Conservation (phyloP, 1,139 yeast genomes). For the Geotrichum australiense region DNA sequence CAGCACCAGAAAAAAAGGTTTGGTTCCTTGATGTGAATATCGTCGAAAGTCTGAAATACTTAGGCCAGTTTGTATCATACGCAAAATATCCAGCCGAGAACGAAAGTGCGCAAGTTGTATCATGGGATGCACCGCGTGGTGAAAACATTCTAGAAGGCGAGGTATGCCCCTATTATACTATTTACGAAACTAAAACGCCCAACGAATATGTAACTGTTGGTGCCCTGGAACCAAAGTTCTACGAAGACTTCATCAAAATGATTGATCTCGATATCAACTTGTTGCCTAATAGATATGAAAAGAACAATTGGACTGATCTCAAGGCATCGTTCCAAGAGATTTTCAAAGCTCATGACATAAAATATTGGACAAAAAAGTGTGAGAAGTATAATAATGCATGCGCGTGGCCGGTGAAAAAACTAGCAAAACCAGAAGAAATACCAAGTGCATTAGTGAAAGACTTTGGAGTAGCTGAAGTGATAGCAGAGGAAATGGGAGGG, state of each 20-base stretch:
- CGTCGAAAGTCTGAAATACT: conserved; percentile 21
- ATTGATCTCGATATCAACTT: conserved; percentile 8
- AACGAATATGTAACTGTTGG: conserved; percentile 22
- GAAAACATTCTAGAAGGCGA: conserved; percentile 22
- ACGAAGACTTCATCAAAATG: conserved; percentile 17
- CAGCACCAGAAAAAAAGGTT: conserved; percentile 3
- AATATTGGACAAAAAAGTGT: conserved; percentile 17
- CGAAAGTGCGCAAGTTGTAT: not conserved
- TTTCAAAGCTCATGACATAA: conserved; percentile 14
- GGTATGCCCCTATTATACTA: conserved; percentile 21
- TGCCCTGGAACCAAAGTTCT: conserved; percentile 24
- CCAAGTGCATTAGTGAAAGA: conserved; percentile 15
- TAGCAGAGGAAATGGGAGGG: not conserved
- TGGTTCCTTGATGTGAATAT: conserved; percentile 22
- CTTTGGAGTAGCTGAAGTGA: not conserved
- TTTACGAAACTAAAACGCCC: conserved; percentile 20
- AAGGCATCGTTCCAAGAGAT: conserved; percentile 11
- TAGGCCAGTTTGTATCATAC: conserved; percentile 20
- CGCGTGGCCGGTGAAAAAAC: conserved; percentile 17
- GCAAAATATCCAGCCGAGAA: conserved; percentile 10
- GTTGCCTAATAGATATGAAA: conserved; percentile 16
- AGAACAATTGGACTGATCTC: conserved; percentile 20
- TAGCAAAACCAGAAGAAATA: conserved; percentile 17
- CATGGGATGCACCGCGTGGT: conserved; percentile 18
- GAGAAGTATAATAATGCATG: conserved; percentile 19